A percentile compares a stretch with the other conserved stretches of the same genome.
These are phyloP conservation scores for Trametes maxima DNA, from an alignment of 768 basidiomycete genomes.

Conservation along the genomic window DNA sequence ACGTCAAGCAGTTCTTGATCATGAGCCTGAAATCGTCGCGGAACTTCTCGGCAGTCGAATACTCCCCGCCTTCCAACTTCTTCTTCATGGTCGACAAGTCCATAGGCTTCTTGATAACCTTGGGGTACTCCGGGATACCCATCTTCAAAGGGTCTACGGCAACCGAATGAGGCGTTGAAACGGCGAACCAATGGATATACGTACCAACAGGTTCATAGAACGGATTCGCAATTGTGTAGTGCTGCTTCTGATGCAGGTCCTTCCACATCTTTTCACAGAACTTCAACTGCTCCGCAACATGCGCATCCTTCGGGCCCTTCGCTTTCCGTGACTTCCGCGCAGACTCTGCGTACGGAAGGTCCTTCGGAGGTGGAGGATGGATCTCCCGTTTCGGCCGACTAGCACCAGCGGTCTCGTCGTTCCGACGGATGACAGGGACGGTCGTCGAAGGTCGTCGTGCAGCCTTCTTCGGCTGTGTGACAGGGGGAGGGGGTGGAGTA, in stretches of 20 bases:
- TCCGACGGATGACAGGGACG: slow-evolving; percentile 81
- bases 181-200: slow-evolving; percentile 35
- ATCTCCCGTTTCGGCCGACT: slow-evolving; percentile 97
- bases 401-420: slow-evolving; percentile 55
- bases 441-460: slow-evolving; percentile 78
- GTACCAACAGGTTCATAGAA: slow-evolving; percentile 95
- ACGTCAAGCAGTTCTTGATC: slow-evolving; percentile 90
- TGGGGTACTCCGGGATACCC: slow-evolving; percentile 82
- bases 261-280: slow-evolving; percentile 76
- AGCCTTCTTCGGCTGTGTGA: slow-evolving; percentile 47
- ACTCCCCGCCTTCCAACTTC: slow-evolving; percentile 80
- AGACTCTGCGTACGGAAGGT: slow-evolving; percentile 78
- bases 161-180: not conserved
- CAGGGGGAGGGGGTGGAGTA: slow-evolving; percentile 43
- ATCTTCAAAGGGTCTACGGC: slow-evolving; percentile 76
- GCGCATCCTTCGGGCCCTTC: slow-evolving; percentile 63
- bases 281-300: slow-evolving; percentile 79
- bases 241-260: slow-evolving; percentile 80
- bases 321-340: slow-evolving; percentile 69
- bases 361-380: slow-evolving; percentile 92
- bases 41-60: slow-evolving; percentile 77
- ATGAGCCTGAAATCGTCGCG: slow-evolving; percentile 92
- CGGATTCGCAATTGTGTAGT: slow-evolving; percentile 69
- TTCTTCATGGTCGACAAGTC: slow-evolving; percentile 87
- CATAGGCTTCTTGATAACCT: slow-evolving; percentile 93